These are phyloP conservation scores for Lotmaria passim DNA, from an alignment of 208 protist species.

Conservation along the genomic window DNA sequence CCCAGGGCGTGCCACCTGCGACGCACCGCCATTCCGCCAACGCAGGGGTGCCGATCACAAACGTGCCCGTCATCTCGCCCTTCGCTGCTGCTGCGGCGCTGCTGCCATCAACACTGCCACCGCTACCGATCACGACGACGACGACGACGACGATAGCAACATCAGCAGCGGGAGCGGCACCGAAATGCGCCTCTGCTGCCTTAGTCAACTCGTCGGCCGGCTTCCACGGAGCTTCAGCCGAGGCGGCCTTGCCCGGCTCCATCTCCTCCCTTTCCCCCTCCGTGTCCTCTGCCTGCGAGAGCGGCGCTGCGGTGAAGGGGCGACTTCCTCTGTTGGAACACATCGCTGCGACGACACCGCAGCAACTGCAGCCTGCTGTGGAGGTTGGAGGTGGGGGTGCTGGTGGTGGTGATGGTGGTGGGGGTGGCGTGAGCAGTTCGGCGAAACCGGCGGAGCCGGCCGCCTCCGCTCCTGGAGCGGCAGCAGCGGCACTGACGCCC, in stretches of 20 bases:
- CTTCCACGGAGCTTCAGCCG: too few relatives aligned
- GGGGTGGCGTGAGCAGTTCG: neutral
- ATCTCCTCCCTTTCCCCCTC: conserved; percentile 9
- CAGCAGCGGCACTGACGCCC: neutral
- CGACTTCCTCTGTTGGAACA: conserved; percentile 2
- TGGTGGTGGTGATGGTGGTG: too few relatives aligned
- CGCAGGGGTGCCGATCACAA: neutral
- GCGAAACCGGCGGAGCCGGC: neutral
- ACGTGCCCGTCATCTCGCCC: conserved; percentile 1
- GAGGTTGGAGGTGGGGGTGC: too few relatives aligned
- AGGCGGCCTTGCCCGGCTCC: neutral
- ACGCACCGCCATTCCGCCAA: neutral
- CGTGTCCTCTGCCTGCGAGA: neutral
- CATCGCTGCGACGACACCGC: neutral
- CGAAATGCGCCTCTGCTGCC: neutral
- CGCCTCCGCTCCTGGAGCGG: neutral
- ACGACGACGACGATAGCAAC: too few relatives aligned
- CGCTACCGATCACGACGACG: neutral
- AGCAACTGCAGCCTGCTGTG: neutral
- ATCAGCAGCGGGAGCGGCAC: neutral
- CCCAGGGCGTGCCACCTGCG: neutral
- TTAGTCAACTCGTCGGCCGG: neutral
- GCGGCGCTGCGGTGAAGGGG: neutral
- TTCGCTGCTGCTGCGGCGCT: neutral
- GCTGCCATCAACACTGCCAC: neutral